phyloP scores from a whole-genome alignment of 2,329 filamentous ascomycete genomes.

The Botrytis medusae region DNA sequence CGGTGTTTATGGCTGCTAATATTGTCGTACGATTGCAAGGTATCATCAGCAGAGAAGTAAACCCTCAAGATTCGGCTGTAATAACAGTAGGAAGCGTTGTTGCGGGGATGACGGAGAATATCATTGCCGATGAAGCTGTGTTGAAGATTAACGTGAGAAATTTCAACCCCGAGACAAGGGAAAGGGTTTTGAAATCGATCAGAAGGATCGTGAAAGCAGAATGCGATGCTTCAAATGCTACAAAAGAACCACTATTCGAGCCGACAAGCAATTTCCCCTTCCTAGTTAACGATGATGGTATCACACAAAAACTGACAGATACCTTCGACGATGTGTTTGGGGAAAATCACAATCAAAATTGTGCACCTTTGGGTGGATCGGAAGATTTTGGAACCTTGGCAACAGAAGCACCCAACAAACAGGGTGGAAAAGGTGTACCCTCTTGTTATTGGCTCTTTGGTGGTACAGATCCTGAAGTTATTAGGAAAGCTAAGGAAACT shows the following conservation, averaged over 20 bases:
- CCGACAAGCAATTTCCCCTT: slow-evolving; percentile 29
- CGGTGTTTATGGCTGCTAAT: slow-evolving; percentile 46
- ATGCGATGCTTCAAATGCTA: slow-evolving; percentile 44
- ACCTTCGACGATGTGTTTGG: slow-evolving; percentile 31
- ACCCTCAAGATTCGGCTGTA: slow-evolving; percentile 45
- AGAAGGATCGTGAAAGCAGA: slow-evolving; percentile 54
- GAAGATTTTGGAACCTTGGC: slow-evolving; percentile 49
- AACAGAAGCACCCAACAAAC: slow-evolving; percentile 39
- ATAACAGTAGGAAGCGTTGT: slow-evolving; percentile 48
- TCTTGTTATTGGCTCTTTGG: slow-evolving; percentile 43
- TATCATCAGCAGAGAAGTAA: slow-evolving; percentile 44
- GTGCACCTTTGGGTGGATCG: slow-evolving; percentile 25
- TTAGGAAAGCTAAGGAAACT: slow-evolving; percentile 23
- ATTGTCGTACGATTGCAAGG: slow-evolving; percentile 45
- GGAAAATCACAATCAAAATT: slow-evolving; percentile 26
- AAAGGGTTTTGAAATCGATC: slow-evolving; percentile 43
- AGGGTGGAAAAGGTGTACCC: slow-evolving; percentile 32
- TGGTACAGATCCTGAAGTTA: slow-evolving; percentile 43
- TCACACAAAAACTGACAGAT: slow-evolving; percentile 24
- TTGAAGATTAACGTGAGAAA: slow-evolving; percentile 47
- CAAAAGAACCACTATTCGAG: slow-evolving; percentile 32
- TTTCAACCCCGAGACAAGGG: slow-evolving; percentile 38
- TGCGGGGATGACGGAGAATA: slow-evolving; percentile 46
- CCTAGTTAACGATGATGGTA: slow-evolving; percentile 30
- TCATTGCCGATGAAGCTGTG: slow-evolving; percentile 46